Evolutionary conservation across 441 rosid species (phyloP).

Genomic region (Adansonia gregorii): DNA sequence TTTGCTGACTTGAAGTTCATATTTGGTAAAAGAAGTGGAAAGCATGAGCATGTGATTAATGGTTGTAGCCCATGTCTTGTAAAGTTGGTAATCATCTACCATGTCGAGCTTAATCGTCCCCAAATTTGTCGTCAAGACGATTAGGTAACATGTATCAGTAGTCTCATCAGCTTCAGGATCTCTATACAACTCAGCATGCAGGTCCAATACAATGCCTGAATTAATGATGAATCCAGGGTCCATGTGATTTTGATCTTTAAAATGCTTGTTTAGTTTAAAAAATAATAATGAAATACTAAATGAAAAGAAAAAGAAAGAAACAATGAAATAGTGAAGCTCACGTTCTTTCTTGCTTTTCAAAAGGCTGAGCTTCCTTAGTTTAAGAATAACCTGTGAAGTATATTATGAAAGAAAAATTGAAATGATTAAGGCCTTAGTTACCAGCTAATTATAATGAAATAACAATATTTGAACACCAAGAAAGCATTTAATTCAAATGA

Average conservation of each 20-base stretch:
- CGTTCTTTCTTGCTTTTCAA: conserved; percentile 71
- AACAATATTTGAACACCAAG: background rate
- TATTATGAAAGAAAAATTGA: background rate
- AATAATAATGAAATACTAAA: background rate
- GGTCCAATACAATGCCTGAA: conserved; percentile 61
- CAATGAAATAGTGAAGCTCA: conserved; percentile 33
- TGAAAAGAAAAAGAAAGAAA: conserved; percentile 6
- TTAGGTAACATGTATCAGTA: conserved; percentile 61
- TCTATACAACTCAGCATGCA: conserved; percentile 76
- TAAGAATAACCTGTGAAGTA: conserved; percentile 63
- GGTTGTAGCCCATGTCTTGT: conserved; percentile 72
- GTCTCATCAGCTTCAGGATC: conserved; percentile 52
- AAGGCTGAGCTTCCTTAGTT: conserved; percentile 60
- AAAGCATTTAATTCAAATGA: background rate
- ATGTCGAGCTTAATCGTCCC: conserved; percentile 80
- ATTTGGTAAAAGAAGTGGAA: conserved; percentile 59
- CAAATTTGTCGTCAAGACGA: conserved; percentile 59
- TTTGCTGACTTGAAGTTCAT: conserved; percentile 53
- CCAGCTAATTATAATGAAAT: background rate
- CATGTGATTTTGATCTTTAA: background rate
- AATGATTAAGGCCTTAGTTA: background rate
- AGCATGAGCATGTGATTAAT: conserved; percentile 69
- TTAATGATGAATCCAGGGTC: background rate
- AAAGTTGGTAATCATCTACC: conserved; percentile 68
- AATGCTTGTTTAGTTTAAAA: background rate